These are phyloP conservation scores for Kwoniella dendrophila DNA, from an alignment of 768 basidiomycete genomes.

Conservation along the genomic window DNA sequence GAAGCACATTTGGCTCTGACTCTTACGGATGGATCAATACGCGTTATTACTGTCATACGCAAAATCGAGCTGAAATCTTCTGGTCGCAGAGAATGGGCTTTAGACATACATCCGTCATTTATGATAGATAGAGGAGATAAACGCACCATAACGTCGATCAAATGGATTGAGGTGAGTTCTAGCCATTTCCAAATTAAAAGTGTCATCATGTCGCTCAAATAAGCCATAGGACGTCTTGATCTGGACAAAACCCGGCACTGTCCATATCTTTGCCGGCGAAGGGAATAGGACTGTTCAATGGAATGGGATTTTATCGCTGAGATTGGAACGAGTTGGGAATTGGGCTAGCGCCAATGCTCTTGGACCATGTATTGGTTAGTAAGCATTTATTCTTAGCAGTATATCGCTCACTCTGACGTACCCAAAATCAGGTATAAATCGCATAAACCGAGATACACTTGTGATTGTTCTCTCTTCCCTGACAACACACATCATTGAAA, in stretches of 20 bases:
- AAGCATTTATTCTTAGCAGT: neutral
- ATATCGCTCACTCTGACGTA: neutral
- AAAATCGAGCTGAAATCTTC: neutral
- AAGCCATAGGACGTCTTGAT: constrained; percentile 27
- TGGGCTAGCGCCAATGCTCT: constrained; percentile 47
- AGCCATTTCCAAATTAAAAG: neutral
- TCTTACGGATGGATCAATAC: constrained; percentile 32
- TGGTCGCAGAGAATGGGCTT: constrained; percentile 5
- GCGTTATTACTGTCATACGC: constrained; percentile 22
- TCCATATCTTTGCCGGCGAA: constrained; percentile 30
- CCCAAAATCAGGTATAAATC: constrained; percentile 31
- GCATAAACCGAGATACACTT: constrained; percentile 14
- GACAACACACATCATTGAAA: constrained; percentile 33
- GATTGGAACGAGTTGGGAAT: constrained; percentile 35
- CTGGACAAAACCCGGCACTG: constrained; percentile 41
- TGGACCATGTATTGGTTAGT: constrained; percentile 37
- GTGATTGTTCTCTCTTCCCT: constrained; percentile 36
- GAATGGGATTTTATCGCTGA: constrained; percentile 20
- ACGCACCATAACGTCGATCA: constrained; percentile 28
- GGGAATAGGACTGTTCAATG: constrained; percentile 13
- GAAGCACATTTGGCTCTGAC: constrained; percentile 28
- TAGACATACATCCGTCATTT: constrained; percentile 8
- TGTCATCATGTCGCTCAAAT: neutral
- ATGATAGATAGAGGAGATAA: constrained; percentile 24
- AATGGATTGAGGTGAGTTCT: constrained; percentile 37